Base-by-base conservation (phyloP, 1,284 basidiomycete species). In the Exobasidium rhododendri region DNA sequence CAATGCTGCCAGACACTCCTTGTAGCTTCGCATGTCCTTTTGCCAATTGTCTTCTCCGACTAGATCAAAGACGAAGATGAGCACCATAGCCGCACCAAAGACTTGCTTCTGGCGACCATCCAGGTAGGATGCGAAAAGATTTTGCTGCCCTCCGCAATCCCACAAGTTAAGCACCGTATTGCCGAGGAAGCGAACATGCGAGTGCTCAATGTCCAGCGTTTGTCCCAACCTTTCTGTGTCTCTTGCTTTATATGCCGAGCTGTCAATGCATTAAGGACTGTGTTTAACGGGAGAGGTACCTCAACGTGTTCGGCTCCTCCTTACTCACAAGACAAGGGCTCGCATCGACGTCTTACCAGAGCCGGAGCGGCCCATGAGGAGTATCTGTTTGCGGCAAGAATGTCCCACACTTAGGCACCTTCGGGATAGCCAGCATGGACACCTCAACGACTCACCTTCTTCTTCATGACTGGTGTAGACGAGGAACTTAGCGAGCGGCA, bases 21-120 rank as follows among this genome's bases (percentile, higher is more conserved):
- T 70, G 57, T 73, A 79, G 62, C 77, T 77, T 26, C 73, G 55
- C 24, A 77, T 50, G 58, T 79, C 78, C 47, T 79, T 72, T 54
- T 83, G 83, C 83, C 83, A 83, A 69, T 68, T 3, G 66, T 75
- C 65, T 63, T 75, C 64, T 0, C 66, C 69, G 3, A 80, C 81
- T 50, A 94, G 88, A 79, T 98, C 94, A 67, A 98, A 97, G 7
- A 98, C 96, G 81, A 98, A 98, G 75, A 98, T 97, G 78, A 98
- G 86, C 45, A 97, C 92, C 11, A 92, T 93, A 61, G 97, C 94
- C 74, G 94, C 89, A 71, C 90, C 88, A 83, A 98, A 99, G 69
- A 97, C 93, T 47, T 91, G 93, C 32, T 88, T 85, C 66, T 90
- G 88, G 79, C 97, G 92, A 0, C 89, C 87, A 43, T 88, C 88